These are phyloP conservation scores for Straminergon stramineum DNA, from an alignment of 225 moss, liverwort and hornwort species.

Conservation along the genomic window DNA sequence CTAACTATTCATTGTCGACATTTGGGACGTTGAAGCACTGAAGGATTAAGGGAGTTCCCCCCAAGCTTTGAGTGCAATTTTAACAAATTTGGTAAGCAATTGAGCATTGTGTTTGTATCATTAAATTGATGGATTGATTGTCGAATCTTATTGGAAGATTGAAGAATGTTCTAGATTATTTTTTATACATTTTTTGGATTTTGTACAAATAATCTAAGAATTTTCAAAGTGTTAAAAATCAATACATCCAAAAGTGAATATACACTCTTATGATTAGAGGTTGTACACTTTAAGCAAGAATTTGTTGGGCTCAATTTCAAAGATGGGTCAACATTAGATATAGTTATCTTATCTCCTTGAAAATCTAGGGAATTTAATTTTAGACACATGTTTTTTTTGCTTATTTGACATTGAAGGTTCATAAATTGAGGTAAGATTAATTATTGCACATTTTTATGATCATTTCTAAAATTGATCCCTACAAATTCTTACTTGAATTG, in stretches of 20 bases:
- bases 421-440: not conserved
- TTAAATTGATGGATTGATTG: not conserved
- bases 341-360: not conserved
- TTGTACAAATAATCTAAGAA: fast-evolving
- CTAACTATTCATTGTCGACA: fast-evolving
- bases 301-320: not conserved
- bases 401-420: not conserved
- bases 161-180: not conserved
- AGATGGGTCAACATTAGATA: not conserved
- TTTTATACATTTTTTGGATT: fast-evolving
- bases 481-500: not conserved
- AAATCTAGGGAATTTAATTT: not conserved
- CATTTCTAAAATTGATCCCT: fast-evolving
- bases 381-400: not conserved
- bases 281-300: not conserved
- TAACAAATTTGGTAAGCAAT: fast-evolving
- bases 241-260: not conserved
- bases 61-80: not conserved
- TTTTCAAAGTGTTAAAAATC: not conserved
- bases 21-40: fast-evolving
- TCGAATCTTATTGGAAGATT: fast-evolving
- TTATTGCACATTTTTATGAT: not conserved
- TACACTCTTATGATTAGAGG: not conserved
- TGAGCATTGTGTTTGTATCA: not conserved
- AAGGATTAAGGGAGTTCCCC: fast-evolving